phyloP scores from a whole-genome alignment of 352 stramenopile species.

The Phytophthora crassamura region DNA sequence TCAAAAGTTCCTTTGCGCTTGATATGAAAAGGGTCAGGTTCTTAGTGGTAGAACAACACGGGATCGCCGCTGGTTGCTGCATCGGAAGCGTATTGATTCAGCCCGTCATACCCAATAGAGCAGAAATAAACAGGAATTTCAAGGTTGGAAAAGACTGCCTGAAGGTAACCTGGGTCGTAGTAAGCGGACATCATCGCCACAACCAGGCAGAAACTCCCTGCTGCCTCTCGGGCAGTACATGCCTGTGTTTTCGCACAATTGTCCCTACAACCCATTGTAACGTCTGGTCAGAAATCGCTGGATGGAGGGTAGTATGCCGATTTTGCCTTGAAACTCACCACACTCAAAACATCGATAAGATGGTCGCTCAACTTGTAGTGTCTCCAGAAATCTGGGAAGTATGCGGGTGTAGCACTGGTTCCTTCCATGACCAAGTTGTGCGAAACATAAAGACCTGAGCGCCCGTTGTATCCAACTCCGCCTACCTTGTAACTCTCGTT shows the following conservation, averaged over 20 bases:
- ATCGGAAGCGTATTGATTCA: conserved; percentile 37
- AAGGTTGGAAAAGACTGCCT: conserved; percentile 49
- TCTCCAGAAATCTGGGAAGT: conserved; percentile 54
- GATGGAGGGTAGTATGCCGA: conserved; percentile 37
- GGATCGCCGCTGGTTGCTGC: conserved; percentile 16
- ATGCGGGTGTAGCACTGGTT: conserved; percentile 8
- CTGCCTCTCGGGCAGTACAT: too few species aligned
- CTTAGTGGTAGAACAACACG: conserved; percentile 58
- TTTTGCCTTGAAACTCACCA: conserved; percentile 31
- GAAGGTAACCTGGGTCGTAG: conserved; percentile 50
- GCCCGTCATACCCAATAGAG: conserved; percentile 48
- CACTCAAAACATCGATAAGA: conserved; percentile 37
- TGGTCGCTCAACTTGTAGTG: conserved; percentile 43
- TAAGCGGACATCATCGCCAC: conserved; percentile 48
- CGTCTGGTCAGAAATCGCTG: conserved; percentile 31
- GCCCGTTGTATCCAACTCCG: conserved; percentile 39
- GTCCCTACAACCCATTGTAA: conserved; percentile 48
- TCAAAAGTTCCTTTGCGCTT: conserved; percentile 38
- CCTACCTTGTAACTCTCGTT: conserved; percentile 49
- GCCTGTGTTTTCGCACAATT: conserved; percentile 47
- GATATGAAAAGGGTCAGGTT: conserved; percentile 55
- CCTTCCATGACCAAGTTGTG: conserved; percentile 34
- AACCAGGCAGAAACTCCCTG: too few species aligned
- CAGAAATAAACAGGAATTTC: conserved; percentile 63
- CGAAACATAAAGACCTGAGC: conserved; percentile 51